Evolutionary conservation across 2,329 filamentous ascomycete species (phyloP), one percentile per base, ranked within the genome.

Genomic region (Ceratocystis cubensis): DNA sequence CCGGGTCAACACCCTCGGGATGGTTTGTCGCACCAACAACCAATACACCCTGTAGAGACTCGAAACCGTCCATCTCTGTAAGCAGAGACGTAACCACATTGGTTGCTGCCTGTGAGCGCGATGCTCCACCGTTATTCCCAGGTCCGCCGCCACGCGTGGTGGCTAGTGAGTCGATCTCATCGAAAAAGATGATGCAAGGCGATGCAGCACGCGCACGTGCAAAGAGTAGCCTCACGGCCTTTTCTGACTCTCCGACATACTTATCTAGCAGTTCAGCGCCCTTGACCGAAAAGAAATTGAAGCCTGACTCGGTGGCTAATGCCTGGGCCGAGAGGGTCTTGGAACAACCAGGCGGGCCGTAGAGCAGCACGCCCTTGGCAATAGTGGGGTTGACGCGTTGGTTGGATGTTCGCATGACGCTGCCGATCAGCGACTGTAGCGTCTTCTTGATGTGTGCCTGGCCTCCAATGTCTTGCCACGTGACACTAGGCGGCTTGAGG

Each of bases 61-160:
- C 91, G 71, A 96, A 96, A 61, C 93, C 93, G 73, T 96, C 93
- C 88, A 97, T 95, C 74, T 96, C 93, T 68, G 91, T 96, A 4
- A 97, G 82, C 33, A 97, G 78, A 1, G 92, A 95, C 0, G 91
- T 92, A 15, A 96, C 82, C 57, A 96, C 89, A 73, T 96, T 94
- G 61, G 96, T 81, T 1, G 87, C 84, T 25, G 77, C 76, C 46
- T 72, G 72, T 59, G 74, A 74, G 17, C 73, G 71, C 2, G 73
- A 71, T 6, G 69, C 71, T 48, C 73, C 76, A 13, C 74, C 76
- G 20, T 78, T 75, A 5, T 75, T 74, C 2, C 79, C 79, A 30
- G 79, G 79, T 15, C 82, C 75, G 22, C 80, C 78, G 50, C 78
- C 57, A 0, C 90, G 90, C 67, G 85, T 84, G 7, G 88, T 89